phyloP scores from a whole-genome alignment of 2,329 filamentous ascomycete genomes.

The Neophaeococcomyces mojaviensis region DNA sequence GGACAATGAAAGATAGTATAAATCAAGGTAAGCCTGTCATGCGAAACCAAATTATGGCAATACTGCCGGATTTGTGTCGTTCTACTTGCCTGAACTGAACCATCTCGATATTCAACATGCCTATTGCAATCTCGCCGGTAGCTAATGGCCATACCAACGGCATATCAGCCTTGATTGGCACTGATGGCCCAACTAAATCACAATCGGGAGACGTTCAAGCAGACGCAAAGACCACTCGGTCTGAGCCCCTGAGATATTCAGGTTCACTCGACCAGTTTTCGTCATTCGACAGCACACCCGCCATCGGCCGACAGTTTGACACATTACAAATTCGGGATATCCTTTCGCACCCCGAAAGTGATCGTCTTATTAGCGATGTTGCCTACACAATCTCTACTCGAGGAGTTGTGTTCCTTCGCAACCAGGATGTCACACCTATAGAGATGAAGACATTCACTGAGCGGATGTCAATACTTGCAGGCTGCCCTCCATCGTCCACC shows the following conservation, averaged over 20 bases:
- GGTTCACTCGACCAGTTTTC: slow-evolving; percentile 39
- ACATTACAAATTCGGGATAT: slow-evolving; percentile 36
- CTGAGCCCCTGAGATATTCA: slow-evolving; percentile 30
- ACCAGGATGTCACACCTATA: slow-evolving; percentile 55
- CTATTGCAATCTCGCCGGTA: neutral
- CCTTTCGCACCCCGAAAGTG: slow-evolving; percentile 54
- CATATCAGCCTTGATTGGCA: neutral
- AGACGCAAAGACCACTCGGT: slow-evolving; percentile 1
- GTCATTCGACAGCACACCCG: slow-evolving; percentile 44
- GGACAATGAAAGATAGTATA: no score
- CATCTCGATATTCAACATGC: neutral
- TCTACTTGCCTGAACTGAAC: no score
- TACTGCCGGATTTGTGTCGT: no score
- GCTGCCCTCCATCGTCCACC: slow-evolving; percentile 50
- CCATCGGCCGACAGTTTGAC: slow-evolving; percentile 44
- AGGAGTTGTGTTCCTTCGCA: slow-evolving; percentile 63
- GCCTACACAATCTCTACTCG: slow-evolving; percentile 62
- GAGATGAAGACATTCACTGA: slow-evolving; percentile 59
- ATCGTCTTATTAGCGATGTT: slow-evolving; percentile 59
- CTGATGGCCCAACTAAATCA: neutral
- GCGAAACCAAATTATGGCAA: no score
- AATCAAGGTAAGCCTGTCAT: no score
- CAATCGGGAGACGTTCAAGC: neutral
- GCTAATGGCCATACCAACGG: neutral
- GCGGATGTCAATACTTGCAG: slow-evolving; percentile 52